Conservation (phyloP, 2,329 filamentous ascomycete genomes). For the Fusarium piperis region DNA sequence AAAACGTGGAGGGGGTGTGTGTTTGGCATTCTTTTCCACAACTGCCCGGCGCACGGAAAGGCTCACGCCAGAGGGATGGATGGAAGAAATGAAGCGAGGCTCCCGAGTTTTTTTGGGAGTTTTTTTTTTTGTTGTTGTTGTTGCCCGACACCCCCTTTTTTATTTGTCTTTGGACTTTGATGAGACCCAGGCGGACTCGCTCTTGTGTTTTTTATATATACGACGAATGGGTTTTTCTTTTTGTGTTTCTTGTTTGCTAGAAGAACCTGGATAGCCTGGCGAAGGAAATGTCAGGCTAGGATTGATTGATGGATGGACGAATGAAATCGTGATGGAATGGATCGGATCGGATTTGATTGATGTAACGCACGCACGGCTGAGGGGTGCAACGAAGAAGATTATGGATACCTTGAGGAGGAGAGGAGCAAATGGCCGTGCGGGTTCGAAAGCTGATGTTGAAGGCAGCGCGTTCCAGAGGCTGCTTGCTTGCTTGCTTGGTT, state of each 20-base stretch:
- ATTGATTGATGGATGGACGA: background rate
- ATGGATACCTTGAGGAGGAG: background rate
- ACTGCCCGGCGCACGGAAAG: slow-evolving; percentile 28
- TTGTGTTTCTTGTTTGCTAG: slow-evolving; percentile 10
- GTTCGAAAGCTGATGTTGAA: slow-evolving; percentile 2
- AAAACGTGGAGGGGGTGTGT: slow-evolving; percentile 17
- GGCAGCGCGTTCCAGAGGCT: background rate
- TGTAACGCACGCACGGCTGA: background rate
- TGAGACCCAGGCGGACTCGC: background rate
- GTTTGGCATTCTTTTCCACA: slow-evolving; percentile 23
- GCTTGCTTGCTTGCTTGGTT: slow-evolving; percentile 10
- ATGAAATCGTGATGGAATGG: background rate
- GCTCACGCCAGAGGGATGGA: slow-evolving; percentile 14
- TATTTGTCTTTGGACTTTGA: background rate
- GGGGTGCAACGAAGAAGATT: slow-evolving; percentile 2
- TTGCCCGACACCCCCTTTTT: background rate
- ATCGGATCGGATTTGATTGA: slow-evolving; percentile 24
- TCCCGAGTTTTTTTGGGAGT: background rate
- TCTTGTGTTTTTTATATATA: slow-evolving; percentile 21
- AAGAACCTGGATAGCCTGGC: slow-evolving; percentile 2
- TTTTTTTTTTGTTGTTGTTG: background rate
- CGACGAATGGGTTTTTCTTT: background rate
- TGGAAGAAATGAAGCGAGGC: slow-evolving; percentile 9
- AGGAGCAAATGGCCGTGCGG: background rate
- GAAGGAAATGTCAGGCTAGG: background rate